phyloP scores from a whole-genome alignment of 305 asterid species.

The Coffea humblotiana region DNA sequence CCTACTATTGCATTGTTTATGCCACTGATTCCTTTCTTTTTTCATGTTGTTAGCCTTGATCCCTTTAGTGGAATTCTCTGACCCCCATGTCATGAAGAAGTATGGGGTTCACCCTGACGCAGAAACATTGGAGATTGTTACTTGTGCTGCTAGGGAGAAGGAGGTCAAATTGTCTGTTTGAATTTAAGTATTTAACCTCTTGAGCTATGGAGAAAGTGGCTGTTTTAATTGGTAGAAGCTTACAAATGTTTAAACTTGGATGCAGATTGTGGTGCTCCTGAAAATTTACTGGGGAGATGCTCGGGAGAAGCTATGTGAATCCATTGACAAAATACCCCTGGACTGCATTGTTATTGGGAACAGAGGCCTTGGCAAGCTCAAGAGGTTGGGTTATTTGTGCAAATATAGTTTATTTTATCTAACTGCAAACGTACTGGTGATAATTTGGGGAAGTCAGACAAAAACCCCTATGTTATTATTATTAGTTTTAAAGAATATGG shows the following conservation, averaged over 20 bases:
- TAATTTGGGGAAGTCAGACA: no score
- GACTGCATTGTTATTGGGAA: constrained; percentile 76
- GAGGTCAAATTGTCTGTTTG: constrained; percentile 42
- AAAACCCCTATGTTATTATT: no score
- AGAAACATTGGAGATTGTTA: constrained; percentile 63
- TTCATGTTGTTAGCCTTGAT: constrained; percentile 57
- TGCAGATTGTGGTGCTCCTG: constrained; percentile 60
- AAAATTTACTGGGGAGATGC: constrained; percentile 93
- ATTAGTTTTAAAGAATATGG: no score
- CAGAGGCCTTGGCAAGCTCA: constrained; percentile 88
- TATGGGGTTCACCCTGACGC: constrained; percentile 60
- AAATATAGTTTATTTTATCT: no score
- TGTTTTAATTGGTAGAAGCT: not conserved
- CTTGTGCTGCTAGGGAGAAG: constrained; percentile 57
- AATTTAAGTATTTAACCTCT: not conserved
- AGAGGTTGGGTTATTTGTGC: constrained; percentile 41
- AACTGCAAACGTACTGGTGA: no score
- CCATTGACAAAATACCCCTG: constrained; percentile 63
- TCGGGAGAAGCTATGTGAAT: constrained; percentile 75
- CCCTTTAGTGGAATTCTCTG: constrained; percentile 59
- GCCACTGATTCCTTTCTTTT: constrained; percentile 5
- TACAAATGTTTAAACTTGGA: not conserved
- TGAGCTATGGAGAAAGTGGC: not conserved
- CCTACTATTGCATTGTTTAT: not conserved
- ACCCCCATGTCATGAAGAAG: constrained; percentile 59